phyloP scores from a whole-genome alignment of 2,329 filamentous ascomycete genomes.

The Podosphaera xanthii region DNA sequence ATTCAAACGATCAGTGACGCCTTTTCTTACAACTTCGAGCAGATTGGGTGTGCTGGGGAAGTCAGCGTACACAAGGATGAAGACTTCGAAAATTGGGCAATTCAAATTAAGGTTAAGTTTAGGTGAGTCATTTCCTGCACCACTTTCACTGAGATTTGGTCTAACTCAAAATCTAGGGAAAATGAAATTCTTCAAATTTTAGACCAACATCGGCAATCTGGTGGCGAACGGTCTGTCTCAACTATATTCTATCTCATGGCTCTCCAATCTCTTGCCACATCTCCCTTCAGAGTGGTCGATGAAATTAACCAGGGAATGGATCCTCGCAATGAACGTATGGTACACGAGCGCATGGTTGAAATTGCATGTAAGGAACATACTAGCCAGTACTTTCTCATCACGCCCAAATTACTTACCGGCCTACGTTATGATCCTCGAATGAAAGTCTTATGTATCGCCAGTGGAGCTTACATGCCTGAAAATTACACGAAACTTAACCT shows the following conservation, averaged over 20 bases:
- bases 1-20: slow-evolving; percentile 67
- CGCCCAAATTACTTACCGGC: slow-evolving; percentile 73
- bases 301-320: slow-evolving; percentile 99
- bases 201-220: slow-evolving; percentile 81
- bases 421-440: slow-evolving; percentile 76
- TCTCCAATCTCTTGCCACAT: slow-evolving; percentile 75
- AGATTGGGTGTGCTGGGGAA: slow-evolving; percentile 85
- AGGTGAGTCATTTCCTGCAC: slow-evolving; percentile 29
- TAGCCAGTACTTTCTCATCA: slow-evolving; percentile 89
- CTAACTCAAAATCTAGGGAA: slow-evolving; percentile 26
- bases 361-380: slow-evolving; percentile 73
- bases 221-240: slow-evolving; percentile 84
- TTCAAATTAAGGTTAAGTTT: slow-evolving; percentile 90
- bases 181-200: slow-evolving; percentile 66
- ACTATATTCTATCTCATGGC: slow-evolving; percentile 99
- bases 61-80: slow-evolving; percentile 73
- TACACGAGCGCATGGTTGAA: slow-evolving; percentile 93
- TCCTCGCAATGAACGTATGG: slow-evolving; percentile 91
- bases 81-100: slow-evolving; percentile 83
- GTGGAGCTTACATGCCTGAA: slow-evolving; percentile 49
- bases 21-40: slow-evolving; percentile 79
- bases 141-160: not conserved
- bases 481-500: slow-evolving; percentile 19
- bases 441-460: slow-evolving; percentile 83
- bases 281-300: slow-evolving; percentile 93